Conservation (phyloP, 768 basidiomycete genomes). For the Suillus subluteus region DNA sequence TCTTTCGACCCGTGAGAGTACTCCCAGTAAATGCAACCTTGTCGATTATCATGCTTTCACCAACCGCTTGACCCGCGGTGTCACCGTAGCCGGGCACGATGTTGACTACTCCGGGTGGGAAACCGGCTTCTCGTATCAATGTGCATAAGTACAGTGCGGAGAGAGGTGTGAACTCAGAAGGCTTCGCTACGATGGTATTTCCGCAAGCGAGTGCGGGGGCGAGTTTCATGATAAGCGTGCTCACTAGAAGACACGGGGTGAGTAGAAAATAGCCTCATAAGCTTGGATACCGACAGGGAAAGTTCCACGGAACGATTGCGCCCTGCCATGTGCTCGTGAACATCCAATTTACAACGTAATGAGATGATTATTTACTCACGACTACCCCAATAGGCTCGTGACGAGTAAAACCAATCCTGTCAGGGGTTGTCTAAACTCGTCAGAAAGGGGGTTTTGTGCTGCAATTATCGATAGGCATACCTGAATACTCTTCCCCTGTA, state of each 20-base stretch:
- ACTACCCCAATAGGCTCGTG: constrained; percentile 65
- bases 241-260: constrained; percentile 30
- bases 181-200: constrained; percentile 79
- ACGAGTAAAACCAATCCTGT: constrained; percentile 52
- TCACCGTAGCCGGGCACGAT: constrained; percentile 73
- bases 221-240: constrained; percentile 75
- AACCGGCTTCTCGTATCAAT: constrained; percentile 69
- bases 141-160: constrained; percentile 56
- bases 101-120: constrained; percentile 81
- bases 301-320: constrained; percentile 73
- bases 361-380: constrained; percentile 44
- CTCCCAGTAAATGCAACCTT: constrained; percentile 90
- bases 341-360: constrained; percentile 58
- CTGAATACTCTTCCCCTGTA: constrained; percentile 76
- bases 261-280: background rate
- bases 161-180: constrained; percentile 79
- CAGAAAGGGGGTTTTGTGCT: background rate
- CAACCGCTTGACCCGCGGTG: constrained; percentile 73
- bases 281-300: constrained; percentile 38
- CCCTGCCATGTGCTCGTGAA: constrained; percentile 27
- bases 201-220: constrained; percentile 80
- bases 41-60: constrained; percentile 62
- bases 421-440: constrained; percentile 31
- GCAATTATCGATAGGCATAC: constrained; percentile 10
- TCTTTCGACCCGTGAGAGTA: constrained; percentile 75